Evolutionary conservation across 2,329 filamentous ascomycete genomes (phyloP), one percentile per base, ranked within the genome.

Genomic region (Epichloe sylvatica): DNA sequence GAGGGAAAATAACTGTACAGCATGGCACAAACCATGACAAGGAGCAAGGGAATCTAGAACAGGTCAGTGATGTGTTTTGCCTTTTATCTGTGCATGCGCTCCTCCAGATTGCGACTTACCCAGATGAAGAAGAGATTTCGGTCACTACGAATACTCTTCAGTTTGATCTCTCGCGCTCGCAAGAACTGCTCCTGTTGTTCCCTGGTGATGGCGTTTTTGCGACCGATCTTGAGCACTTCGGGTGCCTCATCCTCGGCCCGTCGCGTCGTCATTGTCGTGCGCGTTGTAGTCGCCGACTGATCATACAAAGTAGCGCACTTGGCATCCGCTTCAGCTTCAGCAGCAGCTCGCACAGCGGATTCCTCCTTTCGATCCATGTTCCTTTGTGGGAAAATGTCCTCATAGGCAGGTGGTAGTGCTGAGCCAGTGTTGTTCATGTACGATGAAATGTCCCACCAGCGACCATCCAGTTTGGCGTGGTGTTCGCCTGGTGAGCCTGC

Each of bases 351-450:
- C 8, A 72, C 70, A 1, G 76, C 77, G n/a, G 77, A 76, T 17
- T 73, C 68, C 57, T 77, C 73, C 63, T 84, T 83, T 23, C 65
- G 67, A 50, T 81, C 76, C 15, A 72, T 54, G 42, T 73, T 69
- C 48, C 70, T 65, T 39, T 70, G 68, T 2, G 84, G 86, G 62
- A 81, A 92, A 30, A 92, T 77, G 45, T 90, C 86, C 48, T 89
- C 81, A 55, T 92, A 92, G 0, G 86, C 78, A 9, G 86, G 86
- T 8, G 85, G 85, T 34, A 77, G 71, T 4, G 72, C 69, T 9
- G 77, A 66, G 30, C 36, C 25, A 38, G 67, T 68, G 19, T 66
- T 69, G 15, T 68, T 66, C 57, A 74, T 71, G 37, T 73, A 67
- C 8, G 79, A 78, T 42, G 83, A 74, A 30, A 83, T 67, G 59